Evolutionary conservation across 352 stramenopile genomes (phyloP).

Genomic region (Plasmopara muralis): DNA sequence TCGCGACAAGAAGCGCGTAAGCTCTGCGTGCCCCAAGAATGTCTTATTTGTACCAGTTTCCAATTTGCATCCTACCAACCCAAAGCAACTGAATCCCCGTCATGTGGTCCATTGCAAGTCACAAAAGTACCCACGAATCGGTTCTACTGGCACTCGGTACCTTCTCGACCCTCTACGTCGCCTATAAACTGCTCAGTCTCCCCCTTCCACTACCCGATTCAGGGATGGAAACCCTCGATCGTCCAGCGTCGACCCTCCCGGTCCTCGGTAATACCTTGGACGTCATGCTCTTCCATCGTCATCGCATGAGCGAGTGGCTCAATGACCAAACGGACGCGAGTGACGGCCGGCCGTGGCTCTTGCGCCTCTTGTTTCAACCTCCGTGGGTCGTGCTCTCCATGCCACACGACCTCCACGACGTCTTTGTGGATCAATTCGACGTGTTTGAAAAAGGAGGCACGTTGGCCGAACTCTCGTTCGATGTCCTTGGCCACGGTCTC

Average conservation of each 20-base stretch:
- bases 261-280: conserved; percentile 32
- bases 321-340: conserved; percentile 31
- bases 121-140: conserved; percentile 16
- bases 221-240: conserved; percentile 18
- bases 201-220: conserved; percentile 18
- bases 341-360: conserved; percentile 34
- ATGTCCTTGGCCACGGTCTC: conserved; percentile 50
- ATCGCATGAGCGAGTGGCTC: conserved; percentile 53
- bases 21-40: neutral
- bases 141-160: conserved; percentile 15
- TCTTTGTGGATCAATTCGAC: conserved; percentile 39
- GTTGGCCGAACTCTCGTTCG: conserved; percentile 16
- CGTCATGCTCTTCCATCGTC: conserved; percentile 19
- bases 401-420: conserved; percentile 20
- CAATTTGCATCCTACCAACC: neutral
- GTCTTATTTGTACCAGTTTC: neutral
- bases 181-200: conserved; percentile 20
- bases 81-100: too few species aligned
- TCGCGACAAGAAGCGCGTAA: neutral
- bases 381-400: conserved; percentile 34
- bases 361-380: conserved; percentile 26
- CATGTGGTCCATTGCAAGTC: conserved; percentile 27
- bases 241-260: conserved; percentile 26
- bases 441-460: conserved; percentile 30
- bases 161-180: conserved; percentile 14